Base-by-base conservation (phyloP, 371 early-diverging fungal species). In the Lichtheimia ornata region DNA sequence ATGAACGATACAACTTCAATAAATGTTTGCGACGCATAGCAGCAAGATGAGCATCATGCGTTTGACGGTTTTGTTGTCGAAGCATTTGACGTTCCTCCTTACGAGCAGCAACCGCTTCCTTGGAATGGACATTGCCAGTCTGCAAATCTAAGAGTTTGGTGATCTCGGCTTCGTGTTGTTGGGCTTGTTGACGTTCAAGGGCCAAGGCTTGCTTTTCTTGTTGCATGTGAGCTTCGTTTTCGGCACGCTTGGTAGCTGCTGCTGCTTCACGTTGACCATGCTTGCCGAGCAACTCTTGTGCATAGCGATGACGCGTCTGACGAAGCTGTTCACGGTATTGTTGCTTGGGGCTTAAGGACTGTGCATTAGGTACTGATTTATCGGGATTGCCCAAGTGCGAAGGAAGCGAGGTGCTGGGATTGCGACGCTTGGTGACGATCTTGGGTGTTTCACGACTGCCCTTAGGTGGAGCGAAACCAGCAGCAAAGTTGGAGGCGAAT, bases 381-480 rank as follows among this genome's bases (percentile, higher is more conserved):
- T 44, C 17, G 2, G 58, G 45, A 25, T 63, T 64, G 50, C 65
- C 71, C 18, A 76, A 54, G 47, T 79, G 76, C 17, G 76, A 70
- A 12, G 77, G 66, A 44, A 76, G 56, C 27, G 80, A 74, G n/a
- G 28, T 53, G 28, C 62, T 67, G 44, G 67, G 59, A 22, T 71
- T 58, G 15, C 73, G 67, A 20, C 74, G 72, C 41, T 68, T 71
- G 20, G 47, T 27, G 1, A 41, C 49, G 1, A 55, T 43, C 58
- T 77, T 77, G 49, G 65, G 56, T 1, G 58, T 65, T 42, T 73
- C 70, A n/a, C 75, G 64, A 20, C 70, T 73, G 24, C 69, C 70
- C 42, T 68, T 62, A 47, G 81, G 81, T 28, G 78, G 67, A 55
- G 69, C 65, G 44, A 81, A 81, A 2, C 74, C 78, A 20, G 71